These are phyloP conservation scores for Wickerhamomyces strasburgensis DNA, from an alignment of 805 yeast genomes.

Conservation along the genomic window DNA sequence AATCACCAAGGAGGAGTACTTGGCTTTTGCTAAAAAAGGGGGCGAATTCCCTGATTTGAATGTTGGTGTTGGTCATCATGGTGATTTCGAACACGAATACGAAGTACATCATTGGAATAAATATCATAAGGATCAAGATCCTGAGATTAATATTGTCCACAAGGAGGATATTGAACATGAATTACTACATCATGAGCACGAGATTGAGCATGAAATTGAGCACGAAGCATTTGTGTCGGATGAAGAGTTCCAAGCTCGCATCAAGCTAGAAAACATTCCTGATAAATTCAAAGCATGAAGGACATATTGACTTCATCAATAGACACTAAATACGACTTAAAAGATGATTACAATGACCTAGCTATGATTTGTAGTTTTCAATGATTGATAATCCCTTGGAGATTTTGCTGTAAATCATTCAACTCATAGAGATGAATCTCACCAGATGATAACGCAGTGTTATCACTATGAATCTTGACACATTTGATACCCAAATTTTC, in stretches of 20 bases:
- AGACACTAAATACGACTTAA: too few species aligned
- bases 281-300: slow-evolving; percentile 25
- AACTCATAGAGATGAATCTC: slow-evolving; percentile 33
- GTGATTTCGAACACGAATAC: slow-evolving; percentile 88
- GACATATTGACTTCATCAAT: neutral
- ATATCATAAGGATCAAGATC: slow-evolving; percentile 71
- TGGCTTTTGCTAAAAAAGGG: slow-evolving; percentile 52
- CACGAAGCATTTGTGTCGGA: slow-evolving; percentile 28
- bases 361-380: too few species aligned
- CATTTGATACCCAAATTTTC: slow-evolving; percentile 42
- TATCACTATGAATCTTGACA: slow-evolving; percentile 31
- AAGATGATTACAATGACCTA: too few species aligned
- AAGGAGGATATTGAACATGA: slow-evolving; percentile 77
- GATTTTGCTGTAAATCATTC: slow-evolving; percentile 33
- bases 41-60: slow-evolving; percentile 87
- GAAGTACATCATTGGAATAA: slow-evolving; percentile 94
- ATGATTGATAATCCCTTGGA: slow-evolving; percentile 10
- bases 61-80: slow-evolving; percentile 90
- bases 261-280: slow-evolving; percentile 34
- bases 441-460: slow-evolving; percentile 19
- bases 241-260: slow-evolving; percentile 35
- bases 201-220: slow-evolving; percentile 71
- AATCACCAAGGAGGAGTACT: slow-evolving; percentile 67
- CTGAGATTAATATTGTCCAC: slow-evolving; percentile 74
- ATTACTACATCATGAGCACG: slow-evolving; percentile 42